Percentiles rank a stretch among this genome's conserved stretches.
Conservation (phyloP, 768 basidiomycete genomes). For the Lentinus brumalis region DNA sequence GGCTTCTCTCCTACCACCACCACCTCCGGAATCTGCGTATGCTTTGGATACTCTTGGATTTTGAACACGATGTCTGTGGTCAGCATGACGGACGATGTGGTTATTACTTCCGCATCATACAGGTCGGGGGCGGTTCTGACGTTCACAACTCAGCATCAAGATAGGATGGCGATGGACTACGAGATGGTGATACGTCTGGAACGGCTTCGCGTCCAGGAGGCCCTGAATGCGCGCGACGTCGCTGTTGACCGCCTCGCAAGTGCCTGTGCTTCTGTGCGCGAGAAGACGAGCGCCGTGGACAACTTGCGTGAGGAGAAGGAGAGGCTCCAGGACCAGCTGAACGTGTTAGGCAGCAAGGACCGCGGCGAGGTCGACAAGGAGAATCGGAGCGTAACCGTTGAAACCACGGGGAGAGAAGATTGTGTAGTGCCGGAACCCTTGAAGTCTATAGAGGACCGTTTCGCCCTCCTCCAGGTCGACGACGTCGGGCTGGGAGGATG, state of each 20-base stretch:
- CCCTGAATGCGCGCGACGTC: constrained; percentile 62
- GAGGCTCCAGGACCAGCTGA: constrained; percentile 33
- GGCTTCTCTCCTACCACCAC: too few species aligned
- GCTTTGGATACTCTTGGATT: too few species aligned
- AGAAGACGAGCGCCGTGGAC: constrained; percentile 56
- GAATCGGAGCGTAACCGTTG: constrained; percentile 23
- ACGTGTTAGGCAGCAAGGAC: constrained; percentile 18
- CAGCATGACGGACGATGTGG: neutral
- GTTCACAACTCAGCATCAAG: neutral
- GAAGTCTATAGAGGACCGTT: constrained; percentile 31
- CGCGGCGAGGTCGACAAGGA: constrained; percentile 28
- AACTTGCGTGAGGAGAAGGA: constrained; percentile 42
- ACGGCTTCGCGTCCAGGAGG: constrained; percentile 46
- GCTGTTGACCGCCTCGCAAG: constrained; percentile 58
- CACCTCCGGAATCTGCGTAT: too few species aligned
- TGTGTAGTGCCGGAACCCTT: constrained; percentile 40
- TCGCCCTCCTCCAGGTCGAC: neutral
- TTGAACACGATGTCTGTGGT: too few species aligned
- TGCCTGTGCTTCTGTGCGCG: constrained; percentile 60
- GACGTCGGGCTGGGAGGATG: neutral
- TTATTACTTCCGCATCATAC: neutral
- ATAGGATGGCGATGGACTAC: neutral
- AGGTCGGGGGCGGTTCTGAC: neutral
- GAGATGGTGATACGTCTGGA: constrained; percentile 16
- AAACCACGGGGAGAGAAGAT: constrained; percentile 6